These are phyloP conservation scores for Ophiostoma fasciatum DNA, from an alignment of 2,329 filamentous ascomycete species.

Conservation along the genomic window DNA sequence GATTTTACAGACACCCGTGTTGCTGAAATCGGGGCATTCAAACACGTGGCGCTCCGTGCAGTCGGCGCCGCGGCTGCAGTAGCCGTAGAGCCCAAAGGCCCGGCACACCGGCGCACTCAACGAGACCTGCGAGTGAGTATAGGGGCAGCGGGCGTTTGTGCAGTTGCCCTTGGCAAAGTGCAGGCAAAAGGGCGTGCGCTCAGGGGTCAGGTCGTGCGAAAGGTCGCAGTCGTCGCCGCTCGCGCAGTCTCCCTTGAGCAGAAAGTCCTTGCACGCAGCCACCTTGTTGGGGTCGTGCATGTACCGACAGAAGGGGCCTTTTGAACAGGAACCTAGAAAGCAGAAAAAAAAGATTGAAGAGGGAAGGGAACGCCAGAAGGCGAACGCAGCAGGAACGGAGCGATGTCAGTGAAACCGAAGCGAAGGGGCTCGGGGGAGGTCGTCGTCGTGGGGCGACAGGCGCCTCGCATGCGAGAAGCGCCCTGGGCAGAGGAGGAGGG, in stretches of 20 bases:
- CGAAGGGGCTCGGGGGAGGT: too few relatives aligned
- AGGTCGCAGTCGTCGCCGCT: slow-evolving; percentile 73
- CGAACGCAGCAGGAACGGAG: neutral
- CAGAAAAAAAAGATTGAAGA: neutral
- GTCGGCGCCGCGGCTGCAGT: slow-evolving; percentile 65
- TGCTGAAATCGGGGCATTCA: slow-evolving; percentile 92
- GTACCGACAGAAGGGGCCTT: slow-evolving; percentile 67
- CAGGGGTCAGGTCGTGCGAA: slow-evolving; percentile 69
- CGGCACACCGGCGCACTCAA: slow-evolving; percentile 68
- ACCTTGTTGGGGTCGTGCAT: slow-evolving; percentile 76
- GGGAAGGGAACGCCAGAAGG: neutral
- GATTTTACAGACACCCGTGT: slow-evolving; percentile 68
- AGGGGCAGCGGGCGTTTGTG: slow-evolving; percentile 72
- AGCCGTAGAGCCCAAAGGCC: slow-evolving; percentile 72
- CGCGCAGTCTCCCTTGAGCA: slow-evolving; percentile 64
- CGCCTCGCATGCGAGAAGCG: too few relatives aligned
- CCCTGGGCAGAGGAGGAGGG: too few relatives aligned
- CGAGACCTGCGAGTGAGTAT: slow-evolving; percentile 69
- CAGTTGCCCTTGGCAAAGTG: slow-evolving; percentile 86
- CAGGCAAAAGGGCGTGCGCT: slow-evolving; percentile 77
- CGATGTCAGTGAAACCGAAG: slow-evolving; percentile 3
- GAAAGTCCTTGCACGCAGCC: slow-evolving; percentile 76
- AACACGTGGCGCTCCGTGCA: slow-evolving; percentile 77
- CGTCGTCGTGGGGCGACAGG: too few relatives aligned
- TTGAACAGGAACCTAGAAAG: slow-evolving; percentile 62